Percentiles rank a stretch among this genome's conserved stretches.
Conservation (phyloP, 352 stramenopile species). For the Phytophthora pluvialis region DNA sequence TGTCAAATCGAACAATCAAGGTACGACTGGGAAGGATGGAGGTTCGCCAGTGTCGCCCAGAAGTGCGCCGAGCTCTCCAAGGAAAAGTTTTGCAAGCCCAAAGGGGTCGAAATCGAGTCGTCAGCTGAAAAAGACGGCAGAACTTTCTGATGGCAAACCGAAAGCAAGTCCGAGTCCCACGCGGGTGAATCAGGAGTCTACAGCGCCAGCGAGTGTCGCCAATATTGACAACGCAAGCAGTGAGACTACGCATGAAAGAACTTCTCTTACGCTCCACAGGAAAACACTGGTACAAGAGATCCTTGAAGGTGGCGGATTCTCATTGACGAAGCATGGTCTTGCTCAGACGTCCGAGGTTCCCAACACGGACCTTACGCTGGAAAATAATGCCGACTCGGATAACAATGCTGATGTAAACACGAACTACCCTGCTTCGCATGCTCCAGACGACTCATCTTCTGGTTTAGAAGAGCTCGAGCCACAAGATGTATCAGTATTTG, state of each 20-base stretch:
- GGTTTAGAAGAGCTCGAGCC: constrained; percentile 3
- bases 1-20: constrained; percentile 1
- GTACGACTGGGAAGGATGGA: background rate
- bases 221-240: background rate
- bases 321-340: constrained; percentile 17
- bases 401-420: constrained; percentile 21
- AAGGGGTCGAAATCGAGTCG: constrained; percentile 15
- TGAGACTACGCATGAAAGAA: background rate
- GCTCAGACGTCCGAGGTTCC: background rate
- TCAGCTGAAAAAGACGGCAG: constrained; percentile 21
- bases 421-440: background rate
- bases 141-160: background rate
- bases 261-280: constrained; percentile 2
- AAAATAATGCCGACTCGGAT: constrained; percentile 1
- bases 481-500: background rate
- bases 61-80: constrained; percentile 16
- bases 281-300: constrained; percentile 34
- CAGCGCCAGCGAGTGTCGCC: background rate
- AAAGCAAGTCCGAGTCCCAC: constrained; percentile 6
- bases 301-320: constrained; percentile 12
- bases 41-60: constrained; percentile 3
- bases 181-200: background rate
- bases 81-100: constrained; percentile 5
- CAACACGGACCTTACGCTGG: background rate
- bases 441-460: background rate